Evolutionary conservation across 2,329 filamentous ascomycete genomes (phyloP).

Genomic region (Stagonosporopsis rhizophila): DNA sequence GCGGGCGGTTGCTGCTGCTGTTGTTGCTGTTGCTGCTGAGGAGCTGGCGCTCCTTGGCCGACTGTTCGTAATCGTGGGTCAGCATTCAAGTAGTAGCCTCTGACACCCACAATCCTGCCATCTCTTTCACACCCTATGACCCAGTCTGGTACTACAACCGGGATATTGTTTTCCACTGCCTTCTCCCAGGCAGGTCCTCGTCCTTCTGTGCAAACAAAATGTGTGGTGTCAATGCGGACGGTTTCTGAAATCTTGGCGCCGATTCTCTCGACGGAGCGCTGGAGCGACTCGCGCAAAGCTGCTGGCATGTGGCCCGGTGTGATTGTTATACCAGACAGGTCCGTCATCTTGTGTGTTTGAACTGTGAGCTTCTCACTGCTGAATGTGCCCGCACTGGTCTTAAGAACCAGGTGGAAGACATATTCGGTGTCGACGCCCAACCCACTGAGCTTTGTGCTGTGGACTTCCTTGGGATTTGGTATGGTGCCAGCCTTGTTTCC

Average conservation of each 20-base stretch:
- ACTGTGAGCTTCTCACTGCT: slow-evolving; percentile 83
- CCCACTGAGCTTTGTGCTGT: slow-evolving; percentile 95
- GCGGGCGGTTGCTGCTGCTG: slow-evolving; percentile 22
- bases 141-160: slow-evolving; percentile 96
- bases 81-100: slow-evolving; percentile 95
- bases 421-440: slow-evolving; percentile 97
- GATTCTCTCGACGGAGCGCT: slow-evolving; percentile 80
- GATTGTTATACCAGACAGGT: slow-evolving; percentile 92
- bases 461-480: slow-evolving; percentile 82
- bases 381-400: slow-evolving; percentile 88
- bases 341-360: slow-evolving; percentile 97
- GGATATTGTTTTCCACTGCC: slow-evolving; percentile 96
- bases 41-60: slow-evolving; percentile 47
- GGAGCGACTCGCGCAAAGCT: slow-evolving; percentile 74
- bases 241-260: slow-evolving; percentile 90
- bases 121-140: slow-evolving; percentile 94
- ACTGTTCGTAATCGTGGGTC: slow-evolving; percentile 68
- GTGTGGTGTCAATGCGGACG: slow-evolving; percentile 95
- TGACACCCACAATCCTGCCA: slow-evolving; percentile 89
- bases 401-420: slow-evolving; percentile 88
- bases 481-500: slow-evolving; percentile 96
- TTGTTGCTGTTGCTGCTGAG: slow-evolving; percentile 28
- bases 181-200: slow-evolving; percentile 92
- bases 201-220: slow-evolving; percentile 96
- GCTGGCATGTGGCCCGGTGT: slow-evolving; percentile 86